Evolutionary conservation across 148 eudicot species (phyloP).

Genomic region (Polygonum aviculare): DNA sequence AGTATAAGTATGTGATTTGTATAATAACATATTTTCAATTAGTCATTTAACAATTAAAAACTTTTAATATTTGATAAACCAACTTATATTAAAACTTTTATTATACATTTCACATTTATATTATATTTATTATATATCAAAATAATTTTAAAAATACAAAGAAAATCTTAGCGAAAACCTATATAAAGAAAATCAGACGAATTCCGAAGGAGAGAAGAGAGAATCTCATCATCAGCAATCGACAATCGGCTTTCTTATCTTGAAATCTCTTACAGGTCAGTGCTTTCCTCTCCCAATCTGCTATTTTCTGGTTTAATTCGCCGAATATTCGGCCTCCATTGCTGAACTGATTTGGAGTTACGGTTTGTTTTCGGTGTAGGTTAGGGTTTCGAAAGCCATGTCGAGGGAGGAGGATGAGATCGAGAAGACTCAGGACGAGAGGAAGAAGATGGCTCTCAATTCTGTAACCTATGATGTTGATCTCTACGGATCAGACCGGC

Average conservation of each 20-base stretch:
- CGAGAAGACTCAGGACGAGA: slow-evolving; percentile 76
- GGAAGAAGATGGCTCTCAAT: slow-evolving; percentile 67
- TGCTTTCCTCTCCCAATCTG: background rate
- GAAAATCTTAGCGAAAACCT: too few species aligned
- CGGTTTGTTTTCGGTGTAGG: background rate
- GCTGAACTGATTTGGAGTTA: background rate
- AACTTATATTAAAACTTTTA: too few species aligned
- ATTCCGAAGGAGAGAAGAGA: background rate
- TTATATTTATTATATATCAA: too few species aligned
- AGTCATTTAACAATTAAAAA: too few species aligned
- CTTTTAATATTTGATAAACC: too few species aligned
- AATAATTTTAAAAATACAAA: too few species aligned
- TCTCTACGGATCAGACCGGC: slow-evolving; percentile 47
- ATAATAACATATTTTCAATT: too few species aligned
- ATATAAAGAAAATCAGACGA: background rate
- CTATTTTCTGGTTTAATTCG: background rate
- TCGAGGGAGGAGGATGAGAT: slow-evolving; percentile 52
- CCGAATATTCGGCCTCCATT: background rate
- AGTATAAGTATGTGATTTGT: too few species aligned
- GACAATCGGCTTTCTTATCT: too few species aligned
- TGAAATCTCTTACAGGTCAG: background rate
- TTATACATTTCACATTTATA: too few species aligned
- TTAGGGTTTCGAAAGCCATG: slow-evolving; percentile 15
- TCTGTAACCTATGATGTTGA: slow-evolving; percentile 63
- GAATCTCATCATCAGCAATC: background rate